Conservation (phyloP, 2,329 filamentous ascomycete species). For the Beauveria scarabaeidicola region DNA sequence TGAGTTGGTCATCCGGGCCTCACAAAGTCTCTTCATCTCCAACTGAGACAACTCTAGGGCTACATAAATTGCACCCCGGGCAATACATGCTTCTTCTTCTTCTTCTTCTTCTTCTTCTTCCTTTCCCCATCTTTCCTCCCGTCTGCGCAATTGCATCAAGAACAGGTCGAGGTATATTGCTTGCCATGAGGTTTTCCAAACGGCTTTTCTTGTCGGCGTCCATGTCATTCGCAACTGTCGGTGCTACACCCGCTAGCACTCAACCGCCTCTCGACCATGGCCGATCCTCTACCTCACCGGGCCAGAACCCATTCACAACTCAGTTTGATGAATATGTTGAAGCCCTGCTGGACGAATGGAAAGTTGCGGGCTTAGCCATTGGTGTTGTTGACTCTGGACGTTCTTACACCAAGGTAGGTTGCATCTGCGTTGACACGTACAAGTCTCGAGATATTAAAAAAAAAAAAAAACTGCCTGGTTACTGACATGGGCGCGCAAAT, state of each 20-base stretch:
- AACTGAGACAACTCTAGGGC: neutral
- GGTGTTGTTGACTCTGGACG: constrained; percentile 37
- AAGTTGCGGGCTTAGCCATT: constrained; percentile 41
- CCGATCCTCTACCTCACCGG: neutral
- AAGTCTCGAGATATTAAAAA: neutral
- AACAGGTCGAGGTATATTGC: neutral
- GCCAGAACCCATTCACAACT: constrained; percentile 11
- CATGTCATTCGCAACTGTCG: neutral
- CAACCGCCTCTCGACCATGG: neutral
- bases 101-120: too few species aligned
- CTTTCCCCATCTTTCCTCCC: too few species aligned
- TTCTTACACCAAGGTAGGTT: constrained; percentile 29
- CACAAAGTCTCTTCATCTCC: neutral
- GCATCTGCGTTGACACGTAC: neutral
- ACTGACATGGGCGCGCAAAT: too few species aligned
- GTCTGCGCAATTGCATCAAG: too few species aligned
- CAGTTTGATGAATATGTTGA: constrained; percentile 11
- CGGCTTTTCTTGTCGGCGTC: neutral
- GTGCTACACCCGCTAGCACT: too few species aligned
- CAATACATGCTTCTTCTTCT: neutral
- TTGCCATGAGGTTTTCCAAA: neutral
- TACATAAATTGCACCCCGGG: neutral
- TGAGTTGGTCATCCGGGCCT: neutral
- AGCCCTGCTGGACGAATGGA: constrained; percentile 25
- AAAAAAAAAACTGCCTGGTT: too few species aligned